Percentiles rank a stretch among this genome's conserved stretches.
These are phyloP conservation scores for Aegilops tauschii DNA, from an alignment of 176 grass and related monocot species.

Conservation along the genomic window DNA sequence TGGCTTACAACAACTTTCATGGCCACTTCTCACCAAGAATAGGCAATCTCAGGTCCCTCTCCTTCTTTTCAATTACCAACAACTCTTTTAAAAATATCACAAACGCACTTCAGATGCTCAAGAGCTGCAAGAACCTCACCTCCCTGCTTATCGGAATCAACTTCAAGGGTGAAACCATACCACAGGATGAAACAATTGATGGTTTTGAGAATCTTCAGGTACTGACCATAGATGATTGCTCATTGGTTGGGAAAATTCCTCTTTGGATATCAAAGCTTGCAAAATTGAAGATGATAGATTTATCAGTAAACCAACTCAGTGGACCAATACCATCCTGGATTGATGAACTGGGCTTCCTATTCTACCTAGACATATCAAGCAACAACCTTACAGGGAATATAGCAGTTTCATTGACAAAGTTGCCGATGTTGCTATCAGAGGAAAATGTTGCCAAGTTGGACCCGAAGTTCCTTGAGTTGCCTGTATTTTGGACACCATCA, in stretches of 20 bases:
- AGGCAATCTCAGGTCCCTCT: constrained; percentile 42
- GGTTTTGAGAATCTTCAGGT: constrained; percentile 67
- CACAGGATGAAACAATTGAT: constrained; percentile 29
- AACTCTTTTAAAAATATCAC: constrained; percentile 59
- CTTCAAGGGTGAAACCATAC: constrained; percentile 53
- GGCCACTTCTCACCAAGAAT: constrained; percentile 59
- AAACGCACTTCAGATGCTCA: constrained; percentile 49
- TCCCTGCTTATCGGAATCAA: constrained; percentile 48
- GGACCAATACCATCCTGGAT: constrained; percentile 68
- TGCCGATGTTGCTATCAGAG: constrained; percentile 46
- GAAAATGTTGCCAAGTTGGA: constrained; percentile 40
- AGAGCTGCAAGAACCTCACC: constrained; percentile 51
- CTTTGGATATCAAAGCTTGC: constrained; percentile 56
- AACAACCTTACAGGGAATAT: constrained; percentile 55
- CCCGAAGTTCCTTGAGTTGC: constrained; percentile 51
- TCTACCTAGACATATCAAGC: constrained; percentile 59
- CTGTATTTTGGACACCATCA: constrained; percentile 42
- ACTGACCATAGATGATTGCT: constrained; percentile 37
- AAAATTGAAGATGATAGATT: constrained; percentile 56
- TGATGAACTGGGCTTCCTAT: constrained; percentile 33
- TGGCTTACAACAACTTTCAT: constrained; percentile 45
- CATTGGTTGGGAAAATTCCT: constrained; percentile 53
- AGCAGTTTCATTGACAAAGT: constrained; percentile 31
- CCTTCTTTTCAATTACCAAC: constrained; percentile 52
- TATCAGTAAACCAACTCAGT: constrained; percentile 52